Evolutionary conservation across 192 early-diverging fungal species (phyloP), one percentile per base, ranked within the genome.

Genomic region (Umbelopsis sp.): DNA sequence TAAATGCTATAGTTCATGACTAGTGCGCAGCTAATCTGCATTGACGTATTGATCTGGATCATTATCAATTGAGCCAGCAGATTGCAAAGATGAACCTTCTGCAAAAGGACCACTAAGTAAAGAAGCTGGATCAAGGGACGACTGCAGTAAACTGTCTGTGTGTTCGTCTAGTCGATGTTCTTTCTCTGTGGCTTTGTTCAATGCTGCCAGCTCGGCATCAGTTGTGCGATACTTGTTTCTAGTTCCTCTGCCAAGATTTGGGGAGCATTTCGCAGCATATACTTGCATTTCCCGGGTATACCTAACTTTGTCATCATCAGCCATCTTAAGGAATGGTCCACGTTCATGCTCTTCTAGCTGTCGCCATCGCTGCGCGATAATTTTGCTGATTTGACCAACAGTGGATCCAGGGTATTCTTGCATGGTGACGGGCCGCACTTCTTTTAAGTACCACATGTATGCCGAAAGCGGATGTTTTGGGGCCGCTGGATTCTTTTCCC

Each of bases 381-480:
- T 73, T 70, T 91, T 89, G 52, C 86, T 89, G 64, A 90, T 86
- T 46, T 83, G 85, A 2, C 90, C 90, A 51, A 91, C 84, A 27
- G 83, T 86, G 61, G 81, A 84, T 12, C 87, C 88, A 21, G 88
- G 80, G 52, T 83, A 81, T 51, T 89, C 80, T 48, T 78, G 79
- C 49, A 87, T 80, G 23, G 85, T 81, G n/a, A 78, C 75, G 8
- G 87, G 86, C 13, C 90, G 77, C 37, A 86, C 84, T 7, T 87
- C 85, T 18, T 78, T 83, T 64, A 91, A 64, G 53, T 84, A 91
- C 71, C 81, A 90, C 46, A 91, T 75, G 68, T 89, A 91, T 18
- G 87, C 88, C 1, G 87, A 90, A 75, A 90, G 83, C 48, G 90
- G 90, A 68, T 91, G 90, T 66, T 90, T 91, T 45, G 90, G 90